Evolutionary conservation across 192 early-diverging fungal genomes (phyloP).

Genomic region (Entomortierella lignicola): DNA sequence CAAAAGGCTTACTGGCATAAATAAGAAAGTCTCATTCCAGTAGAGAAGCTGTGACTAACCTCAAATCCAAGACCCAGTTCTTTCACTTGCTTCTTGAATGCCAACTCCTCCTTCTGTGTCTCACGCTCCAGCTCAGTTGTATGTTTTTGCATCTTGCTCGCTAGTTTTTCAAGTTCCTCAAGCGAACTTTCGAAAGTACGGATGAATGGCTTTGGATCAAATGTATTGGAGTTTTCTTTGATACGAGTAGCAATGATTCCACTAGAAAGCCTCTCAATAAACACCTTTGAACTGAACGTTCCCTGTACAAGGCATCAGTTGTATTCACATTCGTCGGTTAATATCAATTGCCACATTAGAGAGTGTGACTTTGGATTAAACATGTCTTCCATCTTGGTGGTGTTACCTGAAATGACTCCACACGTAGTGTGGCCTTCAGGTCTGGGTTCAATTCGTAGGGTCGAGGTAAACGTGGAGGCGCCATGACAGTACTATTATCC

Average conservation of each 20-base stretch:
- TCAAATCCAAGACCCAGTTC: slow-evolving; percentile 86
- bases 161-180: slow-evolving; percentile 84
- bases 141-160: slow-evolving; percentile 80
- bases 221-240: slow-evolving; percentile 59
- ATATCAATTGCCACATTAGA: background rate
- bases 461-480: slow-evolving; percentile 42
- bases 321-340: background rate
- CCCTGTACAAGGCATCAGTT: slow-evolving; percentile 16
- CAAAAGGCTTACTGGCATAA: no score
- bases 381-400: no score
- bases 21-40: no score
- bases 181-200: slow-evolving; percentile 88
- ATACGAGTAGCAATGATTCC: slow-evolving; percentile 45
- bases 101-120: slow-evolving; percentile 76
- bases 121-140: slow-evolving; percentile 88
- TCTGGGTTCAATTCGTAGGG: slow-evolving; percentile 60
- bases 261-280: slow-evolving; percentile 40
- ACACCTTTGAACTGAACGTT: slow-evolving; percentile 38
- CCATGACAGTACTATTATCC: slow-evolving; percentile 8
- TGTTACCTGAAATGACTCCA: slow-evolving; percentile 61
- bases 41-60: slow-evolving; percentile 52
- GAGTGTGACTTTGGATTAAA: no score
- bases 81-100: slow-evolving; percentile 79
- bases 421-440: slow-evolving; percentile 51
- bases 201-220: slow-evolving; percentile 94